These are phyloP conservation scores for Yarrowia sp. DNA, from an alignment of 805 yeast genomes.

Conservation along the genomic window DNA sequence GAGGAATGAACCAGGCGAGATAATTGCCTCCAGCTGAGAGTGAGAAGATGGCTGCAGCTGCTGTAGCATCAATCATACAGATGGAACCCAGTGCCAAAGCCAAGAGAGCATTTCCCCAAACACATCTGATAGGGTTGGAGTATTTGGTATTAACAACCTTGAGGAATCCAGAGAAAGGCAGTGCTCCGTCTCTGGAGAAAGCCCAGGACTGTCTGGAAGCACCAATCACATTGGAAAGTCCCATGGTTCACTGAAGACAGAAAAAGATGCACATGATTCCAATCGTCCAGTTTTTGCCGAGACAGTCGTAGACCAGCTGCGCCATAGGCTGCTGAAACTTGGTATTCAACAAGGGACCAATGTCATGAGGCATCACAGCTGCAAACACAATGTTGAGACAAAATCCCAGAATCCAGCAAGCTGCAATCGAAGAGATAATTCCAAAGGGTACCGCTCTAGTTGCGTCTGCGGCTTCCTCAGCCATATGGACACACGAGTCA, in stretches of 20 bases:
- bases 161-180: constrained; percentile 64
- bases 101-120: constrained; percentile 59
- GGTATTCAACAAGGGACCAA: constrained; percentile 54
- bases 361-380: constrained; percentile 60
- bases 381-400: constrained; percentile 59
- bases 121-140: constrained; percentile 72
- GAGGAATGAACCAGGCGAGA: constrained; percentile 70
- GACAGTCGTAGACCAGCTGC: constrained; percentile 65
- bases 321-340: constrained; percentile 68
- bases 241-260: constrained; percentile 69
- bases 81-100: constrained; percentile 63
- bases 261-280: constrained; percentile 66
- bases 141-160: constrained; percentile 62
- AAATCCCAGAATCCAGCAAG: constrained; percentile 67
- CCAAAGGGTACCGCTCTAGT: constrained; percentile 70
- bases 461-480: constrained; percentile 64
- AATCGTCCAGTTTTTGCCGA: constrained; percentile 70
- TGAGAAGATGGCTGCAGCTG: constrained; percentile 71
- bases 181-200: constrained; percentile 74
- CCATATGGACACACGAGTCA: constrained; percentile 70
- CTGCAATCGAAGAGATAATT: constrained; percentile 62
- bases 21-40: constrained; percentile 67
- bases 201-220: constrained; percentile 77
- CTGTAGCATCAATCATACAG: constrained; percentile 63
- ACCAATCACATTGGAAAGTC: constrained; percentile 66